Evolutionary conservation across 2,329 filamentous ascomycete genomes (phyloP).

Genomic region (Mollisia scopiformis): DNA sequence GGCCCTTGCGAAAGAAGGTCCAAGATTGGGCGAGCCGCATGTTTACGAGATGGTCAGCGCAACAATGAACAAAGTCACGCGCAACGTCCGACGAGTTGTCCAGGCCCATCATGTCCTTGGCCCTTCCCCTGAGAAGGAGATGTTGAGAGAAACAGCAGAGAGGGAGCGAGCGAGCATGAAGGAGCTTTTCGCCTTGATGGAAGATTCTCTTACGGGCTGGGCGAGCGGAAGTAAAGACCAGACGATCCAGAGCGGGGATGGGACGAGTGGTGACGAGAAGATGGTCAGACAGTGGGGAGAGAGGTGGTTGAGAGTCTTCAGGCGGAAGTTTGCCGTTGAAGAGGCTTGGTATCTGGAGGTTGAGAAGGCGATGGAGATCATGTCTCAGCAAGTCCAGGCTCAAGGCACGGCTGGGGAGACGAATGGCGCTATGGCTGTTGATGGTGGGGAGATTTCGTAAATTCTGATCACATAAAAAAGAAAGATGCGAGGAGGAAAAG

Average conservation of each 20-base stretch:
- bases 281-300: conserved; percentile 79
- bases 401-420: not conserved
- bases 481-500: not conserved
- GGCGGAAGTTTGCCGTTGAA: conserved; percentile 81
- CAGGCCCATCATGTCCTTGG: conserved; percentile 60
- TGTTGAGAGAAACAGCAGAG: conserved; percentile 65
- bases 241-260: conserved; percentile 70
- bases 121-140: conserved; percentile 50
- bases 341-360: conserved; percentile 63
- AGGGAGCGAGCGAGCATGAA: conserved; percentile 76
- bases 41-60: conserved; percentile 89
- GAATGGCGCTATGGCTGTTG: conserved; percentile 6
- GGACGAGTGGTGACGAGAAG: conserved; percentile 50
- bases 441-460: conserved; percentile 4
- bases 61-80: conserved; percentile 88
- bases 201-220: conserved; percentile 75
- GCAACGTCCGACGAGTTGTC: conserved; percentile 81
- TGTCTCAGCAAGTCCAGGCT: conserved; percentile 2
- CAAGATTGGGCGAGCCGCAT: conserved; percentile 69
- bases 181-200: conserved; percentile 78
- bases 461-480: not conserved
- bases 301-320: conserved; percentile 85
- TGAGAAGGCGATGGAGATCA: conserved; percentile 30
- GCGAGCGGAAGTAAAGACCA: conserved; percentile 74
- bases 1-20: conserved; percentile 71